These are phyloP conservation scores for Cytospora piceae DNA, from an alignment of 2,329 filamentous ascomycete species.

Conservation along the genomic window DNA sequence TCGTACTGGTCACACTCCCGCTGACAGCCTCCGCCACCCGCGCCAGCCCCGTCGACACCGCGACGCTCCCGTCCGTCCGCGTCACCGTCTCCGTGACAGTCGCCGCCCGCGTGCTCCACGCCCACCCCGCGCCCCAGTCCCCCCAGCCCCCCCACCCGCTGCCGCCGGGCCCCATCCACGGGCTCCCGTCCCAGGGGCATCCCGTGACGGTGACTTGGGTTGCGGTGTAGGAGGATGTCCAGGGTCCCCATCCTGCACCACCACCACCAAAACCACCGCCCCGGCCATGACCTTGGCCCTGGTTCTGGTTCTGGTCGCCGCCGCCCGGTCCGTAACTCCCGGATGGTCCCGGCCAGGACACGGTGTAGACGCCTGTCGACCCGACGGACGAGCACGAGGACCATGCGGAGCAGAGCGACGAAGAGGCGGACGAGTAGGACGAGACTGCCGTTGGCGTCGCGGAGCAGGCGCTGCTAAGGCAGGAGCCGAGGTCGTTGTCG, in stretches of 20 bases:
- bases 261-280: constrained; percentile 21
- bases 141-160: constrained; percentile 45
- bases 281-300: constrained; percentile 15
- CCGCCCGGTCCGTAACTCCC: constrained; percentile 30
- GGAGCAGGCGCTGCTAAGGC: constrained; percentile 38
- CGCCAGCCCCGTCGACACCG: constrained; percentile 37
- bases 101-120: constrained; percentile 40
- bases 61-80: constrained; percentile 35
- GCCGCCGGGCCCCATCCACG: constrained; percentile 46
- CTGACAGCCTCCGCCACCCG: constrained; percentile 39
- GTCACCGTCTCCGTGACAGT: constrained; percentile 44
- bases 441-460: constrained; percentile 38
- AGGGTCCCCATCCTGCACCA: constrained; percentile 26
- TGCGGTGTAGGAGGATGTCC: constrained; percentile 42
- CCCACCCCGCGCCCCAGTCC: constrained; percentile 48
- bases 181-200: constrained; percentile 46
- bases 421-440: constrained; percentile 43
- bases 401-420: constrained; percentile 47
- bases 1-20: constrained; percentile 38
- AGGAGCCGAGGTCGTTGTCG: constrained; percentile 36
- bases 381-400: constrained; percentile 45
- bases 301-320: constrained; percentile 1
- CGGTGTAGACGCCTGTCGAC: constrained; percentile 45
- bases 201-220: constrained; percentile 48
- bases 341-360: constrained; percentile 41